Conservation (phyloP, 2,329 filamentous ascomycete species). For the Ophiostoma tasmaniense region DNA sequence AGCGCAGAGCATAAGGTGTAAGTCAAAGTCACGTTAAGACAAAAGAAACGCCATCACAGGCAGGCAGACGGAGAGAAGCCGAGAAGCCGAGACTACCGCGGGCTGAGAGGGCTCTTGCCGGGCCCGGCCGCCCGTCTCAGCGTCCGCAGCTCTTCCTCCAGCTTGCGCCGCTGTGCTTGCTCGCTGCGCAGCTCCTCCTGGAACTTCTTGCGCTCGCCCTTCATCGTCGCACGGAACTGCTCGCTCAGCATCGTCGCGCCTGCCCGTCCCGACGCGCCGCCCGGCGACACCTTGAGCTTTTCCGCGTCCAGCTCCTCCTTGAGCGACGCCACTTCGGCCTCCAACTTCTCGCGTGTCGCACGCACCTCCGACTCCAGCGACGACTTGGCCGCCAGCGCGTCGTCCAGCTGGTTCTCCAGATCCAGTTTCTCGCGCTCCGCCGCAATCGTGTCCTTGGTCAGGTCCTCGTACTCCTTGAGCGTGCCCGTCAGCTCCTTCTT, state of each 20-base stretch:
- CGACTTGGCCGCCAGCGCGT: constrained; percentile 29
- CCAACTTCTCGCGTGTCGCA: constrained; percentile 32
- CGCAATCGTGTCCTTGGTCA: constrained; percentile 43
- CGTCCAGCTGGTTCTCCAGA: constrained; percentile 36
- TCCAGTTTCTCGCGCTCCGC: constrained; percentile 44
- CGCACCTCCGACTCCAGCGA: constrained; percentile 34
- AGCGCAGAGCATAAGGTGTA: neutral
- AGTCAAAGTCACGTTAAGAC: constrained; percentile 1
- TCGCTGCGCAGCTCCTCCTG: constrained; percentile 46
- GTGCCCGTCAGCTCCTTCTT: constrained; percentile 43
- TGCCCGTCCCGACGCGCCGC: constrained; percentile 31
- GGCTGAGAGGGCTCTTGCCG: constrained; percentile 37
- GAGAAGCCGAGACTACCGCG: constrained; percentile 22
- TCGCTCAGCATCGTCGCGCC: constrained; percentile 47
- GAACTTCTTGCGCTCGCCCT: constrained; percentile 49
- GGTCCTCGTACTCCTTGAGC: constrained; percentile 44
- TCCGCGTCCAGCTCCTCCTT: constrained; percentile 46
- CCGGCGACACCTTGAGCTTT: constrained; percentile 34
- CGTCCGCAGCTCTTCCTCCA: constrained; percentile 43
- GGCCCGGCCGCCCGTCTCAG: constrained; percentile 36
- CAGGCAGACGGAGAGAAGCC: neutral
- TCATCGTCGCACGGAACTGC: constrained; percentile 48
- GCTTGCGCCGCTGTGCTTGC: constrained; percentile 37
- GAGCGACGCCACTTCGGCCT: constrained; percentile 36
- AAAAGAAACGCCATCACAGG: neutral